Base-by-base conservation (phyloP, 169 alveolate species). In the Cryptosporidium muris region DNA sequence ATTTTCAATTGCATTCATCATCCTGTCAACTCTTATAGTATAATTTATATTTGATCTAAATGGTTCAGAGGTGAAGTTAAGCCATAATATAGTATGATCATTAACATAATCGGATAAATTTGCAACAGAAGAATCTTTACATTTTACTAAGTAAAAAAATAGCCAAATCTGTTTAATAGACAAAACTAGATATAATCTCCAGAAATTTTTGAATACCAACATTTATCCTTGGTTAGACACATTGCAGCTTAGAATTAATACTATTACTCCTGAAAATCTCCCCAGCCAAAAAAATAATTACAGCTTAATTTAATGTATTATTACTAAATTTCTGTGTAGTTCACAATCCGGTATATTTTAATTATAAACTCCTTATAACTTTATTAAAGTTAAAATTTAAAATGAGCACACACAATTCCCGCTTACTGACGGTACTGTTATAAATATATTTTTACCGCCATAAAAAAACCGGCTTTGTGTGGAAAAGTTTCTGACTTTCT, bases 1-100 rank as follows among this genome's bases (percentile, higher is more conserved):
- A 48, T 74, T 74, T 5, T 66, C 85, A 37, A 74, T 68, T 2
- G 85, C 85, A 45, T 74, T 74, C 48, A 74, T 45, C 85, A 74
- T 74, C 48, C 85, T 74, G 68, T 74, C 85, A 43, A 60, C 48
- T 45, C 85, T 56, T 12, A 74, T 36, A 38, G 85, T 74, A 11
- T 58, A 74, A 12, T 74, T 63, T 68, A 74, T 74, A 62, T 68
- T 58, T 14, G 14, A 34, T 8, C 85, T 74, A 43, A 43, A 5
- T 34, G 54, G 54, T 8, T 68, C 85, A 47, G 54, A 66, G 40
- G 85, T 68, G 60, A 74, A 74, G 37, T 49, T 54, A 11, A 42
- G 54, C 85, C 85, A 74, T 34, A 74, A 48, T 3, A 68, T 68
- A 12, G 45, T 62, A 14, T 64, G 2, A 43, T 74, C 68, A 2